Evolutionary conservation across 1,284 basidiomycete species (phyloP).

Genomic region (Rhodofomes roseus): DNA sequence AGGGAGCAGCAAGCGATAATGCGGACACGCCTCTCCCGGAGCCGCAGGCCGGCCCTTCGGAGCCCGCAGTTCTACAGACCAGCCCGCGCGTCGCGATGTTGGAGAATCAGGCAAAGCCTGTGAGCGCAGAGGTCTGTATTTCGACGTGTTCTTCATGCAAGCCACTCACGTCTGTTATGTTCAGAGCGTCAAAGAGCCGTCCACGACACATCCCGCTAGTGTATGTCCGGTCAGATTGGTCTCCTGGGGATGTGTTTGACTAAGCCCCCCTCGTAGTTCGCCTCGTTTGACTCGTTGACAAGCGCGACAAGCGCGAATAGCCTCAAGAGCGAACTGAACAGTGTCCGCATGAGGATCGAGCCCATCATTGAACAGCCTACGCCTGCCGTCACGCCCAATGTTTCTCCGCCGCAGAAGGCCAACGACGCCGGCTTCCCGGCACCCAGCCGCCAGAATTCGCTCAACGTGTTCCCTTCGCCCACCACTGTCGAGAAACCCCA

Average conservation of each 20-base stretch:
- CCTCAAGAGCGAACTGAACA: not conserved
- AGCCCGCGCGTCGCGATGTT: slow-evolving; percentile 1
- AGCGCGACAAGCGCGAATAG: slow-evolving; percentile 1
- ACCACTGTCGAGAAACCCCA: not conserved
- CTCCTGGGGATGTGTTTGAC: not conserved
- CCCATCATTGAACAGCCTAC: slow-evolving; percentile 7
- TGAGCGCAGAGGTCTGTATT: not conserved
- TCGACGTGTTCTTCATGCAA: not conserved
- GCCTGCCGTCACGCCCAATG: not conserved
- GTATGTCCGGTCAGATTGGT: not conserved
- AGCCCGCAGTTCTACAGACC: not conserved
- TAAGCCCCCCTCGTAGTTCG: not conserved
- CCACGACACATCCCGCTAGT: not conserved
- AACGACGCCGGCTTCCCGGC: not conserved
- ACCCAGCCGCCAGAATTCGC: not conserved
- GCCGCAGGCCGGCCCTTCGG: not conserved
- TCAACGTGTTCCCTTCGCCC: not conserved
- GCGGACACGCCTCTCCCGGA: not conserved
- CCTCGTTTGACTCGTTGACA: not conserved
- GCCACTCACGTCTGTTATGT: not conserved
- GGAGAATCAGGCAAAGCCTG: not conserved
- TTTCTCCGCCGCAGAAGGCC: not conserved
- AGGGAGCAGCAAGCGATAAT: not conserved
- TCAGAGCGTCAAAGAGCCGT: not conserved
- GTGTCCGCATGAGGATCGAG: not conserved